Evolutionary conservation across 495 filamentous ascomycete genomes (phyloP), one percentile per base, ranked within the genome.

Genomic region (Glutinoglossum americanum): DNA sequence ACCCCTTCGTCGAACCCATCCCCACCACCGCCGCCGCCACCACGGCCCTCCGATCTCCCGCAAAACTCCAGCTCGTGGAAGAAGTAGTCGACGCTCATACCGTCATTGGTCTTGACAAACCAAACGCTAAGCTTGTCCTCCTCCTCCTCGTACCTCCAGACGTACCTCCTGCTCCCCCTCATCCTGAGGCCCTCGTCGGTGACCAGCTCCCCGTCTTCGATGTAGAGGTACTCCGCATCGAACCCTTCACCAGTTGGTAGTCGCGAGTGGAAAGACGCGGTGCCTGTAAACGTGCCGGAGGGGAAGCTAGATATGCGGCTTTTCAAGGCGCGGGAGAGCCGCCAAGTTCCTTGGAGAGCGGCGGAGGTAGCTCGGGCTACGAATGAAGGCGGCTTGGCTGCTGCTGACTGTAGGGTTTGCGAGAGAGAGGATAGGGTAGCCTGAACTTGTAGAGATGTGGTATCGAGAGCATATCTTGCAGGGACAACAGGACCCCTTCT

Each of bases 31-130:
- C 49, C 5, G 19, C 15, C 49, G 5, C 1, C 26, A 28, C 49
- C 49, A 27, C n/a, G n/a, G n/a, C n/a, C n/a, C n/a, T 57, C 30
- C 17, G n/a, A 41, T 8, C 58, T 17, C 19, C 15, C 9, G n/a
- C 2, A 21, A 54, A 65, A 64, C n/a, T 60, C 44, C 28, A 66
- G 25, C 26, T 58, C 55, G 28, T 67, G 65, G 21, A 64, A 67
- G 19, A 66, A 35, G 28, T 67, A 65, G 41, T 66, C 65, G 0
- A 67, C 65, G 26, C 39, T 48, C 3, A 17, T 25, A 3, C 47
- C 41, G 45, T 62, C 62, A 13, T 66, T 59, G 35, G 56, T 30
- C 37, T 64, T 67, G 23, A 67, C 65, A 26, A 67, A 67, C 64
- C 64, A 67, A n/a, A 61, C 64, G 23, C 53, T 63, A 4, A 67